phyloP scores from a whole-genome alignment of 805 yeast genomes.

The Candida methanosorbosa region DNA sequence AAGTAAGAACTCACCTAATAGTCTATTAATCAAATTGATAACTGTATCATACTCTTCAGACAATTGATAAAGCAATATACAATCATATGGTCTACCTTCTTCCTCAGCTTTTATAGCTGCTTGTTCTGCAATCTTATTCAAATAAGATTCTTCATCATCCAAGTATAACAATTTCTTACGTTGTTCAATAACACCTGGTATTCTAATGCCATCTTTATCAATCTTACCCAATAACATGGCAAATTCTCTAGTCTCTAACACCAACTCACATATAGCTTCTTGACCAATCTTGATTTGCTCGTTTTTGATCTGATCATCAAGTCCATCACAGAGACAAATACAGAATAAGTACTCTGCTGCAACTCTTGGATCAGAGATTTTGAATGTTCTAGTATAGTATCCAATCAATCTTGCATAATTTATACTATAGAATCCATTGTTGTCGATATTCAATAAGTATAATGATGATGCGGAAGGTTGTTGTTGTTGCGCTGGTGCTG shows the following conservation, averaged over 20 bases:
- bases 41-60: constrained; percentile 85
- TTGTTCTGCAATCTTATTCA: constrained; percentile 66
- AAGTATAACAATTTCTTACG: constrained; percentile 60
- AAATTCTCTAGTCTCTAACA: constrained; percentile 81
- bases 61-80: constrained; percentile 77
- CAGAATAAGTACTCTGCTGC: constrained; percentile 85
- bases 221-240: constrained; percentile 77
- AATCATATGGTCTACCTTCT: constrained; percentile 83
- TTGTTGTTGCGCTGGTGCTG: constrained; percentile 6
- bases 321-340: constrained; percentile 47
- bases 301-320: constrained; percentile 14
- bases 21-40: constrained; percentile 59
- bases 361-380: constrained; percentile 77
- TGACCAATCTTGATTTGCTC: constrained; percentile 53
- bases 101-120: constrained; percentile 85
- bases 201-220: constrained; percentile 63
- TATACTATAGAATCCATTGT: constrained; percentile 18
- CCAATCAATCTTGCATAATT: constrained; percentile 64
- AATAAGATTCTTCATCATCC: constrained; percentile 47
- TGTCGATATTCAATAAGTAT: constrained; percentile 23
- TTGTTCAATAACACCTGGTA: constrained; percentile 77
- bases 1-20: constrained; percentile 70
- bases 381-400: constrained; percentile 73
- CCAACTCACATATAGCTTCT: constrained; percentile 75
- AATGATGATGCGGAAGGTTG: constrained; percentile 3